These are phyloP conservation scores for Botrytis elliptica DNA, from an alignment of 2,329 filamentous ascomycete species.

Conservation along the genomic window DNA sequence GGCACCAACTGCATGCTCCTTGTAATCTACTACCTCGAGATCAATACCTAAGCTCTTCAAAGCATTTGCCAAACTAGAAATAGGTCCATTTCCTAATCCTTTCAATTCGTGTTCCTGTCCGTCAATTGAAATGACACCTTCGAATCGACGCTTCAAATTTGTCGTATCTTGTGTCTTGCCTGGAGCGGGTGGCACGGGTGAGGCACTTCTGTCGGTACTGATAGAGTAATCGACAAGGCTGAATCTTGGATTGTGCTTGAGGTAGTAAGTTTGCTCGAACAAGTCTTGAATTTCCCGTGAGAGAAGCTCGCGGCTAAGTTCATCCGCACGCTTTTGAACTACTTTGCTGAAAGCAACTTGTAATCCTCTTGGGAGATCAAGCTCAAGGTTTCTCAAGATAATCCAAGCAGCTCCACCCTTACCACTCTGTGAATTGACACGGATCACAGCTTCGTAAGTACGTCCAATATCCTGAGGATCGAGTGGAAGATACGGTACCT, in stretches of 20 bases:
- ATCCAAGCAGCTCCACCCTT: slow-evolving; percentile 96
- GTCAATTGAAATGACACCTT: slow-evolving; percentile 80
- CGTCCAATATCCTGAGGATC: slow-evolving; percentile 92
- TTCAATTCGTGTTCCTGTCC: slow-evolving; percentile 74
- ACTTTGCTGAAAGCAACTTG: slow-evolving; percentile 82
- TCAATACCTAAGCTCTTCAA: slow-evolving; percentile 77
- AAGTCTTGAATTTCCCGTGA: slow-evolving; percentile 79
- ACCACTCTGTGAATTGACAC: slow-evolving; percentile 93
- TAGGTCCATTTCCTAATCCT: slow-evolving; percentile 84
- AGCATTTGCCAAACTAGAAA: slow-evolving; percentile 83
- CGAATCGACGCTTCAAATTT: slow-evolving; percentile 78
- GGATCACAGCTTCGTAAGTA: slow-evolving; percentile 97
- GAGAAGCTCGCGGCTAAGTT: slow-evolving; percentile 78
- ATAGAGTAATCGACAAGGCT: slow-evolving; percentile 89
- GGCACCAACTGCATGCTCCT: slow-evolving; percentile 87
- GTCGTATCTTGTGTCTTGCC: slow-evolving; percentile 75
- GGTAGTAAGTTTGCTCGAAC: slow-evolving; percentile 87
- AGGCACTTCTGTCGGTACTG: slow-evolving; percentile 74
- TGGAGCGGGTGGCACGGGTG: slow-evolving; percentile 64
- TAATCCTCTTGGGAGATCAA: slow-evolving; percentile 88
- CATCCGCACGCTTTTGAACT: slow-evolving; percentile 79
- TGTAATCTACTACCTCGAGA: slow-evolving; percentile 90
- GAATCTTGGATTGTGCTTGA: slow-evolving; percentile 81
- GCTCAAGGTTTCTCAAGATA: slow-evolving; percentile 81
- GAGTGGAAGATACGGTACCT: slow-evolving; percentile 87